Evolutionary conservation across 2,329 filamentous ascomycete genomes (phyloP).

Genomic region (Lasiodiplodia sp.): DNA sequence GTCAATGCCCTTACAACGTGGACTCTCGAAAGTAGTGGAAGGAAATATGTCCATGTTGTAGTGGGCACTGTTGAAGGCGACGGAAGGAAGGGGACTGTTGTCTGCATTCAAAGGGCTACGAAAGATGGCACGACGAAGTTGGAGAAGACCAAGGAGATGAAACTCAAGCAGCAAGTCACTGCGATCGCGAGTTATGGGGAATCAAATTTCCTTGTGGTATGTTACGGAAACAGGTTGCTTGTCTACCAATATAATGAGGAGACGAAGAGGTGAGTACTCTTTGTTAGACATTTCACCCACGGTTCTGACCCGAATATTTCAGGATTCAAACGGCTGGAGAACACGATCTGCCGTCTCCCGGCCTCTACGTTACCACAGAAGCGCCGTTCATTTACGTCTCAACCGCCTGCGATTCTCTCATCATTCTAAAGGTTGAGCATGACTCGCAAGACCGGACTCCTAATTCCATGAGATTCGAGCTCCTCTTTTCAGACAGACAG

Average conservation of each 20-base stretch:
- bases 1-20: slow-evolving; percentile 71
- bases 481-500: slow-evolving; percentile 42
- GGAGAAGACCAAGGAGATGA: slow-evolving; percentile 56
- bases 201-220: slow-evolving; percentile 35
- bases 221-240: slow-evolving; percentile 38
- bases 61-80: slow-evolving; percentile 55
- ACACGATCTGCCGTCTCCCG: slow-evolving; percentile 56
- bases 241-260: slow-evolving; percentile 40
- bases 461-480: slow-evolving; percentile 32
- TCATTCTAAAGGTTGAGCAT: slow-evolving; percentile 51
- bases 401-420: slow-evolving; percentile 61
- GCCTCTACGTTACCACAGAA: slow-evolving; percentile 57
- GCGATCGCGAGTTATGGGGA: slow-evolving; percentile 41
- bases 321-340: slow-evolving; percentile 34
- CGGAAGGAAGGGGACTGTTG: slow-evolving; percentile 57
- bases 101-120: slow-evolving; percentile 38
- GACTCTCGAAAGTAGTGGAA: slow-evolving; percentile 62
- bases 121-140: slow-evolving; percentile 4
- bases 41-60: slow-evolving; percentile 68
- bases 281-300: background rate
- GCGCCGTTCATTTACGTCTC: slow-evolving; percentile 60
- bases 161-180: slow-evolving; percentile 41
- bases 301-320: background rate
- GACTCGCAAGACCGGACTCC: slow-evolving; percentile 25
- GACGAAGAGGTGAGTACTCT: slow-evolving; percentile 29